Evolutionary conservation across 2,329 filamentous ascomycete species (phyloP), one percentile per base, ranked within the genome.

Genomic region (Chaetomiaceae sp.): DNA sequence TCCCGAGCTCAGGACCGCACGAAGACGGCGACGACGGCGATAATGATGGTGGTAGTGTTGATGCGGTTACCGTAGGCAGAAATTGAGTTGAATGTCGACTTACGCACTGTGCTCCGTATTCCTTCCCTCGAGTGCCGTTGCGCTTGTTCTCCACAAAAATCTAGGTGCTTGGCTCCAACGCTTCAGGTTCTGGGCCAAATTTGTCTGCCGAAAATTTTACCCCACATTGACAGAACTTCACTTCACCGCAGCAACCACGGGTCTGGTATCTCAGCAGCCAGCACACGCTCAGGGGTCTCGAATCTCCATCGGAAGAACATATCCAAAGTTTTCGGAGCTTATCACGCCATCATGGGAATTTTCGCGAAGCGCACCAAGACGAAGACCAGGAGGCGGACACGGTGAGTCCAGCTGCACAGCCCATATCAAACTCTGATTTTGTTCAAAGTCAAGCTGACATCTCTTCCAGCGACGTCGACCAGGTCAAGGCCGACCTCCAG

Each of bases 401-500:
- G 85, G 85, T 85, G 70, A 51, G 68, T 53, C 43, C 45, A 17
- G 3, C 21, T 38, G n/a, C 48, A 40, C 37, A 31, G 44, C 21
- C 16, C 34, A 31, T 42, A 44, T 50, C 25, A 27, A 10, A 39
- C 31, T 25, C 12, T 23, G n/a, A 27, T 33, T 14, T 37, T 10
- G 6, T n/a, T 12, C 13, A n/a, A n/a, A 30, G 19, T 23, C 14
- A 21, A 51, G n/a, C 50, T 60, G 46, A 60, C 56, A 45, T 17
- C 19, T 21, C 42, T 14, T 17, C n/a, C 63, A 93, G 93, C 69
- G 92, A 95, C 69, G 77, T 96, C 64, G 93, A 99, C 70, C 91
- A 97, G 72, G 83, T 97, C 69, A 83, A 91, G 65, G 82, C 83
- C 58, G 93, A 99, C 68, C 71, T 96, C 50, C 74, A 78, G 57